phyloP scores from a whole-genome alignment of 352 stramenopile species.

The Globisporangium alternatum region DNA sequence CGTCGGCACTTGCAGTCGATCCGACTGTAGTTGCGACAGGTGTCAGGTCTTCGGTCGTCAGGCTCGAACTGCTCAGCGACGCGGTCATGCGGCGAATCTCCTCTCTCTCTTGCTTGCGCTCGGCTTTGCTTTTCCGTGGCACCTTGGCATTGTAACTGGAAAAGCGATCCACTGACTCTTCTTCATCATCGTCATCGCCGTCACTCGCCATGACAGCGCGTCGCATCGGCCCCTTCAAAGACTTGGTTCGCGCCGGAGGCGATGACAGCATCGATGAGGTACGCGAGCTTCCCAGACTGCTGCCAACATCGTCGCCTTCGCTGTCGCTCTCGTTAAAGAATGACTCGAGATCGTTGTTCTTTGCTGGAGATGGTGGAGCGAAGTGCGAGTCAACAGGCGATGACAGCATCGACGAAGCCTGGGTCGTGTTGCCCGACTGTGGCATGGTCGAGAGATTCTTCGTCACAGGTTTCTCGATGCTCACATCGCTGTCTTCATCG shows the following conservation, averaged over 20 bases:
- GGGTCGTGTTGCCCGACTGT: conserved; percentile 1
- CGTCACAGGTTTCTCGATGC: not conserved
- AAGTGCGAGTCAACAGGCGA: not conserved
- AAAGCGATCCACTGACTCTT: conserved; percentile 31
- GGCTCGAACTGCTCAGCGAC: conserved; percentile 16
- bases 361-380: not conserved
- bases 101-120: conserved; percentile 40
- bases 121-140: conserved; percentile 30
- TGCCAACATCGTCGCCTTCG: conserved; percentile 29
- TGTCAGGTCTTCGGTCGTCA: not conserved
- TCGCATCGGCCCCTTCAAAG: not conserved
- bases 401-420: conserved; percentile 1
- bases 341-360: conserved; percentile 42
- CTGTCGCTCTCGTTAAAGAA: conserved; percentile 72
- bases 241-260: not conserved
- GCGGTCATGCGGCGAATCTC: conserved; percentile 36
- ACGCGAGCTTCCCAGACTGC: not conserved
- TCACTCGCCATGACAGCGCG: conserved; percentile 17
- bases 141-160: conserved; percentile 39
- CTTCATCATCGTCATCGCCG: conserved; percentile 35
- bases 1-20: conserved; percentile 29
- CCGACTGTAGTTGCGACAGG: not conserved
- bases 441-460: not conserved
- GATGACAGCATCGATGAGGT: not conserved
- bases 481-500: not conserved